A percentile compares a stretch with the other conserved stretches of the same genome.
These are phyloP conservation scores for Jatropha podagrica DNA, from an alignment of 441 rosid species.

Conservation along the genomic window DNA sequence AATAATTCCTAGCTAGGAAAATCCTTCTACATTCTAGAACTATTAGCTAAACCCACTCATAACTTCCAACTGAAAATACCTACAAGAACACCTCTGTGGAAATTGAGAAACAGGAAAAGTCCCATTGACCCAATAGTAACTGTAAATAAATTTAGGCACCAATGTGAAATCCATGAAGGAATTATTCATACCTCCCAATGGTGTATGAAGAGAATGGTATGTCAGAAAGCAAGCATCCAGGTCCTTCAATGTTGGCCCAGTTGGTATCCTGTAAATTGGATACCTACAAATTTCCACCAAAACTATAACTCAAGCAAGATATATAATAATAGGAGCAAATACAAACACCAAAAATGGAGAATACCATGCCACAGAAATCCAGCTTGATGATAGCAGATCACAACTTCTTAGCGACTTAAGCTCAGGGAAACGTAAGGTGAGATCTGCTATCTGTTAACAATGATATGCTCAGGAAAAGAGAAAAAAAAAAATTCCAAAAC, in stretches of 20 bases:
- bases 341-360: neutral
- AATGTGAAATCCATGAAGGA: neutral
- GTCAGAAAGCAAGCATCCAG: constrained; percentile 89
- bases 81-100: neutral
- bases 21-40: neutral
- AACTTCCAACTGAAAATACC: neutral
- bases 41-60: neutral
- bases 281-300: constrained; percentile 48
- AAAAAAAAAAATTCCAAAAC: neutral
- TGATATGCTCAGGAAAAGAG: constrained; percentile 19
- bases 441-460: constrained; percentile 57
- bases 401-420: constrained; percentile 70
- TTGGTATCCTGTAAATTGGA: constrained; percentile 88
- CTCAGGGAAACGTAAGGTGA: constrained; percentile 54
- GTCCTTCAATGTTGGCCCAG: constrained; percentile 71
- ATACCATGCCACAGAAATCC: constrained; percentile 91
- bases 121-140: neutral
- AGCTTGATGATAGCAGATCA: constrained; percentile 61
- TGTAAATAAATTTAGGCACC: neutral
- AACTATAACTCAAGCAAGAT: constrained; percentile 23
- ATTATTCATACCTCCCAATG: constrained; percentile 42
- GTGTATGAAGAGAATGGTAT: constrained; percentile 62
- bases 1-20: neutral
- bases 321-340: constrained; percentile 6
- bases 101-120: neutral